phyloP scores from a whole-genome alignment of 108 stramenopile genomes.

The Schizochytrium sp. region DNA sequence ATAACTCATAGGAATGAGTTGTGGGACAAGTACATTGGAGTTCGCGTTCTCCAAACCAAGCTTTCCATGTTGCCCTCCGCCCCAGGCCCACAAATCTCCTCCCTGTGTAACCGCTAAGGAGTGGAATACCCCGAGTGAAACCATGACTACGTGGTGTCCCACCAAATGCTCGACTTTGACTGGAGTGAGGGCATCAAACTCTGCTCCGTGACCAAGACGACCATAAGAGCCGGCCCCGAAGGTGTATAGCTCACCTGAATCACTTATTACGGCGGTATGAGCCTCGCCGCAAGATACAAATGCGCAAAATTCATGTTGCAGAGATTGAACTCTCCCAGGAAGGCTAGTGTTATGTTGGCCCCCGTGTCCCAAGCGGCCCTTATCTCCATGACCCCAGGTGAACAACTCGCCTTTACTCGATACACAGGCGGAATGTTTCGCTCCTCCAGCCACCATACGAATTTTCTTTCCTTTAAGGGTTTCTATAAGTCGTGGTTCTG shows the following conservation, averaged over 20 bases:
- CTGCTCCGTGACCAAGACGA: constrained; percentile 4
- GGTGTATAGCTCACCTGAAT: constrained; percentile 25
- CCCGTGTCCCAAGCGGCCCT: constrained; percentile 49
- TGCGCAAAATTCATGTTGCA: constrained; percentile 34
- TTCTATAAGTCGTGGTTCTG: not conserved
- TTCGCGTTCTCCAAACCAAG: constrained; percentile 30
- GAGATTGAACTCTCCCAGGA: not conserved
- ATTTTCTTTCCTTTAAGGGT: constrained; percentile 18
- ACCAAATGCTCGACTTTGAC: constrained; percentile 4
- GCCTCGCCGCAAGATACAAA: constrained; percentile 49
- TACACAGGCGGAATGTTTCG: constrained; percentile 48
- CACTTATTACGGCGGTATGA: not conserved
- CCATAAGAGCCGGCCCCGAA: constrained; percentile 35
- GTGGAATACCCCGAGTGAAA: constrained; percentile 53
- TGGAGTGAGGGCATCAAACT: constrained; percentile 1
- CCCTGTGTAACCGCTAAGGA: not conserved
- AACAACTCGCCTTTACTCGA: constrained; percentile 18
- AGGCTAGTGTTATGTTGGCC: not conserved
- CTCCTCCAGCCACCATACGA: constrained; percentile 21
- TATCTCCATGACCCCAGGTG: constrained; percentile 55
- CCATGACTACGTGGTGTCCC: not conserved
- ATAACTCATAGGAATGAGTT: not conserved
- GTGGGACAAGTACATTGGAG: not conserved
- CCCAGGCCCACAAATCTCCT: constrained; percentile 27
- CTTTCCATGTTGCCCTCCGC: constrained; percentile 47